These are phyloP conservation scores for Pisolithus orientalis DNA, from an alignment of 768 basidiomycete species.

Conservation along the genomic window DNA sequence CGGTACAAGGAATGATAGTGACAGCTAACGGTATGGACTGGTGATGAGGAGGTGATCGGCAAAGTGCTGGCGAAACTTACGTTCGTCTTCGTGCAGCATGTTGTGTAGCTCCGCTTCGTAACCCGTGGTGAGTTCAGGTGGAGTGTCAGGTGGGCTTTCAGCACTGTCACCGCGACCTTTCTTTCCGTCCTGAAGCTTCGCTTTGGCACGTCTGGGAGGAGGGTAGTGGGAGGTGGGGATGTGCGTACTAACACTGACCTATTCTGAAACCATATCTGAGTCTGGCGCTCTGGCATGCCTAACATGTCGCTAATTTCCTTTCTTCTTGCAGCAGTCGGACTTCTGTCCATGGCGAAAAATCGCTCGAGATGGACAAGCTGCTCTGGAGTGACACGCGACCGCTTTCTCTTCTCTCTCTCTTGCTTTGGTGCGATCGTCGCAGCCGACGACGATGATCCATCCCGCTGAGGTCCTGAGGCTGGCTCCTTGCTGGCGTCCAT, in stretches of 20 bases:
- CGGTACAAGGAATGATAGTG: conserved; percentile 68
- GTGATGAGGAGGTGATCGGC: not conserved
- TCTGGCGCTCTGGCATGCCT: conserved; percentile 83
- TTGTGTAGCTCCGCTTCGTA: conserved; percentile 55
- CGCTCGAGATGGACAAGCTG: conserved; percentile 73
- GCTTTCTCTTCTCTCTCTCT: conserved; percentile 59
- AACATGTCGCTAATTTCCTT: conserved; percentile 69
- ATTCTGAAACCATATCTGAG: conserved; percentile 89
- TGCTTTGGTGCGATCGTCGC: conserved; percentile 21
- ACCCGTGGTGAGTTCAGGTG: conserved; percentile 45
- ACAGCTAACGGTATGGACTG: conserved; percentile 41
- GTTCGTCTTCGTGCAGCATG: conserved; percentile 70
- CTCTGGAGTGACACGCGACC: conserved; percentile 72
- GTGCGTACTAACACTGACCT: conserved; percentile 30
- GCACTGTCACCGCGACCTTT: conserved; percentile 30
- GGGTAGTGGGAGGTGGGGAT: not conserved
- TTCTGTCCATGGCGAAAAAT: conserved; percentile 61
- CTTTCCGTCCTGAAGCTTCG: conserved; percentile 64
- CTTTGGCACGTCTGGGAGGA: conserved; percentile 65
- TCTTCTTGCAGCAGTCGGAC: conserved; percentile 64
- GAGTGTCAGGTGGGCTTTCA: conserved; percentile 39
- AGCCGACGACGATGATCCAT: conserved; percentile 19
- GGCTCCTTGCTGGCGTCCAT: conserved; percentile 7
- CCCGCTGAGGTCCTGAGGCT: conserved; percentile 30
- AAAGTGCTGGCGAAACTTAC: conserved; percentile 39